Evolutionary conservation across 2,329 filamentous ascomycete species (phyloP), one percentile per base, ranked within the genome.

Genomic region (Chaetomium olivaceum): DNA sequence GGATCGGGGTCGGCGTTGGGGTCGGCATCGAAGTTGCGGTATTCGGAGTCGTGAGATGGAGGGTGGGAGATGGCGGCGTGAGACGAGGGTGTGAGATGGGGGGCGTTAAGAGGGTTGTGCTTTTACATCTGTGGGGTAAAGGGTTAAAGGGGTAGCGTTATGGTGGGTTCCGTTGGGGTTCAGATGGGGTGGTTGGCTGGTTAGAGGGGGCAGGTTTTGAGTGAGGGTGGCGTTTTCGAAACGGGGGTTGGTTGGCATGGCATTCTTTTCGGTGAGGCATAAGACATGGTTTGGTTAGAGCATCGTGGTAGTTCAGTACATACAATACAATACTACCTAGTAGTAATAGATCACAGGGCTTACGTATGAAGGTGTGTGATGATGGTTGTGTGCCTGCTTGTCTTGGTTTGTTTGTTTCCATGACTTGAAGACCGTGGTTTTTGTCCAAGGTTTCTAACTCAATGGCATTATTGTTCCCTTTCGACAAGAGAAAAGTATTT

Each of bases 11-110:
- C 50, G 36, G 11, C 4, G 31, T 11, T 7, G 7, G 50, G 11
- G 36, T 36, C 27, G 31, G 31, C 4, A 36, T 64, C 62, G 7
- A 64, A 50, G 36, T 36, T 64, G 50, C n/a, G 62, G 19, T 58
- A 61, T 58, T 62, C 52, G 9, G 54, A 58, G 46, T 36, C 31
- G 14, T 61, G 58, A 62, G 19, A 3, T 16, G 7, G 7, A 4
- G 31, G 23, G 27, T n/a, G n/a, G n/a, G n/a, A n/a, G 19, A 3
- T 23, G 16, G 7, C 1, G 31, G 12, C 3, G 8, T 25, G 21
- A 4, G 50, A 19, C 2, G 2, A 12, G 12, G n/a, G 55, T 9
- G 6, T 14, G 43, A n/a, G 21, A 23, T 11, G 55, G 29, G n/a
- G 54, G 3, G 31, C 8, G 29, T 23, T 29, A 7, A 12, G 36